A percentile compares a stretch with the other conserved stretches of the same genome.
These are phyloP conservation scores for Penicillium fuscoglaucum DNA, from an alignment of 2,329 filamentous ascomycete genomes.

Conservation along the genomic window DNA sequence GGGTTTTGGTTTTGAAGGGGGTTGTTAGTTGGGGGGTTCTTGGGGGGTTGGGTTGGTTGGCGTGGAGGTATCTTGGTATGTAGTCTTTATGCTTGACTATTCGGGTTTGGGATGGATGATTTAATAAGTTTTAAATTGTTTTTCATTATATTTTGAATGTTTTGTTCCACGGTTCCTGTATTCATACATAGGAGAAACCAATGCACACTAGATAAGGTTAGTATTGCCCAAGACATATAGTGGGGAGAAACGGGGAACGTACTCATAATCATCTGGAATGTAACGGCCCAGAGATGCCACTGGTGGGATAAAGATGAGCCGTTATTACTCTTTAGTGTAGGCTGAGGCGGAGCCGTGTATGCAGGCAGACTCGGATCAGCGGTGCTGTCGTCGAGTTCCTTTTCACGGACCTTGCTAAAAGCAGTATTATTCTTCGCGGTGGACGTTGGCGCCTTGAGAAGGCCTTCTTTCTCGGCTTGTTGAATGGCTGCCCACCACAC, in stretches of 20 bases:
- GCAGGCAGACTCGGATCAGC: constrained; percentile 9
- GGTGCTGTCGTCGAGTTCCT: constrained; percentile 12
- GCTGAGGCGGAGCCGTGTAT: constrained; percentile 11
- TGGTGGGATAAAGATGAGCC: neutral
- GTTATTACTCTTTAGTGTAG: neutral
- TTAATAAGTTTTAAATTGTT: neutral
- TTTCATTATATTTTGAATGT: neutral
- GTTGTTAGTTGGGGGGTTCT: constrained; percentile 4
- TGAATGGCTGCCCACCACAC: constrained; percentile 31
- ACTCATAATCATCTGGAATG: neutral
- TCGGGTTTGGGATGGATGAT: neutral
- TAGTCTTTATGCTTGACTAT: neutral
- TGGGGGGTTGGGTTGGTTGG: constrained; percentile 3
- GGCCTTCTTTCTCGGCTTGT: constrained; percentile 17
- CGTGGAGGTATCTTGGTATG: neutral
- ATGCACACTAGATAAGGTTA: neutral
- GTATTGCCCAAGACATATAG: neutral
- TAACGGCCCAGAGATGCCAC: neutral
- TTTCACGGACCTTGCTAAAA: constrained; percentile 6
- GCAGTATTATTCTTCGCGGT: neutral
- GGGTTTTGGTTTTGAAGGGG: constrained; percentile 8
- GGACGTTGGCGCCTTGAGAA: neutral
- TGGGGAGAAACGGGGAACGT: neutral
- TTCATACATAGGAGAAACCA: neutral
- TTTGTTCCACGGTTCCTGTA: neutral